Evolutionary conservation across 2,329 filamentous ascomycete genomes (phyloP).

Genomic region (Colletotrichum gigasporum): DNA sequence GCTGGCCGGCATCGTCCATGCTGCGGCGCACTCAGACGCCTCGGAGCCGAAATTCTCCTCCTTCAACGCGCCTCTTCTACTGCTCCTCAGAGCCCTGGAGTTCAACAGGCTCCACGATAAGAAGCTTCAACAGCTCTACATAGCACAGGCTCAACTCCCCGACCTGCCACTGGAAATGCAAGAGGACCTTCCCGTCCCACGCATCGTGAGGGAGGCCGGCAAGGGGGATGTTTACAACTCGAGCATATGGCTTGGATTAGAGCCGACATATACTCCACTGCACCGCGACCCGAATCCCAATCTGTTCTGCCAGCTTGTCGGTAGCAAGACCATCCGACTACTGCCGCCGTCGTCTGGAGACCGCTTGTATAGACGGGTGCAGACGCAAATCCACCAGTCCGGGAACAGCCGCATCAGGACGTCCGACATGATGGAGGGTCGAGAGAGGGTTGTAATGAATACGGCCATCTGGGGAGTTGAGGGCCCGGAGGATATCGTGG

Average conservation of each 20-base stretch:
- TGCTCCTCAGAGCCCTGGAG: slow-evolving; percentile 68
- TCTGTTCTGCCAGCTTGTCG: slow-evolving; percentile 83
- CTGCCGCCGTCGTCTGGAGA: slow-evolving; percentile 72
- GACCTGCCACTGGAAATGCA: slow-evolving; percentile 72
- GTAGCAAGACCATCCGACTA: slow-evolving; percentile 78
- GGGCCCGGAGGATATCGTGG: slow-evolving; percentile 47
- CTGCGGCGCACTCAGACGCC: slow-evolving; percentile 36
- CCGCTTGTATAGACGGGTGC: slow-evolving; percentile 67
- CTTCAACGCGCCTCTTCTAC: slow-evolving; percentile 68
- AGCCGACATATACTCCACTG: slow-evolving; percentile 88
- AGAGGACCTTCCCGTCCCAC: slow-evolving; percentile 74
- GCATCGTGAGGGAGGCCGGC: slow-evolving; percentile 69
- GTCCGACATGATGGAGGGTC: slow-evolving; percentile 90
- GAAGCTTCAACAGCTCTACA: slow-evolving; percentile 68
- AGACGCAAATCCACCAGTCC: slow-evolving; percentile 47
- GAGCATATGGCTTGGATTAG: slow-evolving; percentile 87
- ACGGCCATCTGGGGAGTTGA: slow-evolving; percentile 72
- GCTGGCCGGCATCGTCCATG: slow-evolving; percentile 42
- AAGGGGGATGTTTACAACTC: slow-evolving; percentile 87
- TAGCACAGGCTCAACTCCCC: slow-evolving; percentile 81
- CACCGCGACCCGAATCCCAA: slow-evolving; percentile 97
- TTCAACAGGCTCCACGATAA: slow-evolving; percentile 50
- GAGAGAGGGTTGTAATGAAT: slow-evolving; percentile 73
- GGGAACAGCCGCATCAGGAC: slow-evolving; percentile 70
- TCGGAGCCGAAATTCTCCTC: slow-evolving; percentile 57